phyloP scores from a whole-genome alignment of 306 rosid genomes.

The Trifolium pratense region DNA sequence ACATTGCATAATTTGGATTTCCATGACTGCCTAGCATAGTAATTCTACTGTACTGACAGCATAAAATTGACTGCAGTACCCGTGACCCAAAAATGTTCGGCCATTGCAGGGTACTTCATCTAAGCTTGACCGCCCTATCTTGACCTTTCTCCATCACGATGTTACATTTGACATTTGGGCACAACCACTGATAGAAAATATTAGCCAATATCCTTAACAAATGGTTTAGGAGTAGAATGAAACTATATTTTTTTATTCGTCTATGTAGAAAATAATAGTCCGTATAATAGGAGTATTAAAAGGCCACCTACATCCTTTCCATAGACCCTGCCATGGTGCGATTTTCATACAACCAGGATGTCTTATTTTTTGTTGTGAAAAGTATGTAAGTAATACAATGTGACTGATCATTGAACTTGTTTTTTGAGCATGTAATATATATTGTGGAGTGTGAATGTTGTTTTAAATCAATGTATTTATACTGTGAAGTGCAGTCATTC shows the following conservation, averaged over 20 bases:
- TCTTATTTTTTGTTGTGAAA: not conserved
- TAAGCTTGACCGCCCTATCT: not conserved
- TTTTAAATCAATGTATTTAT: not conserved
- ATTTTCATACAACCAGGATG: not conserved
- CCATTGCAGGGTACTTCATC: not conserved
- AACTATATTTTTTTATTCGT: not conserved
- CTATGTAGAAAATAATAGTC: not conserved
- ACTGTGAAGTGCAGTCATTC: not conserved
- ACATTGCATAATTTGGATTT: not conserved
- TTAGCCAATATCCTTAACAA: not conserved
- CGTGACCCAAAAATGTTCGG: not conserved
- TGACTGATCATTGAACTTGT: constrained; percentile 14
- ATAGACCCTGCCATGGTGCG: not conserved
- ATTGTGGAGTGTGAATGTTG: not conserved
- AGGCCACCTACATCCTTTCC: not conserved
- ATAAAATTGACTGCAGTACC: not conserved
- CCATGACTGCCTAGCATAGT: not conserved
- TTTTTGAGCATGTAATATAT: not conserved
- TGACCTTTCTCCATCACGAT: not conserved
- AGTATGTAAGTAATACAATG: constrained; percentile 5
- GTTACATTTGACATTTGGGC: not conserved
- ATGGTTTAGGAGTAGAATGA: not conserved
- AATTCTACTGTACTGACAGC: not conserved
- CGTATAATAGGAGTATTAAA: not conserved
- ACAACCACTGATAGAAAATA: not conserved